Conservation (phyloP, 306 rosid genomes). For the Vicia sativa region DNA sequence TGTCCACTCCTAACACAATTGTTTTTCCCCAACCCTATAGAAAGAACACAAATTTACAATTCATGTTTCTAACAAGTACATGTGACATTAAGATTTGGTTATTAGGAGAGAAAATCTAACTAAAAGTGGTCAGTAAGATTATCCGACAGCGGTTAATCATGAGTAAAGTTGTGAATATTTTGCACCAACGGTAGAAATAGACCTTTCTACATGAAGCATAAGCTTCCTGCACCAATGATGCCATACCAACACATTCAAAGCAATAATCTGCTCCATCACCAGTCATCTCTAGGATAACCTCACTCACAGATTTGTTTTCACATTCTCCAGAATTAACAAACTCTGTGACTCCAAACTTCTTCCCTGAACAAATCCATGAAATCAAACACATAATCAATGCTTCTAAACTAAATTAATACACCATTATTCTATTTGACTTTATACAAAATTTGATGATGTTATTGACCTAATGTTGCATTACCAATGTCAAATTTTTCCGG, state of each 20-base stretch:
- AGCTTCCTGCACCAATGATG: conserved; percentile 79
- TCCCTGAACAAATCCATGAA: conserved; percentile 49
- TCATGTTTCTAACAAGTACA: not conserved
- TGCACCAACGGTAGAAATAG: not conserved
- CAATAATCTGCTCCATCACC: conserved; percentile 85
- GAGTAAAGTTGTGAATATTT: not conserved
- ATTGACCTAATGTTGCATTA: conserved; percentile 23
- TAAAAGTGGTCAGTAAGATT: not conserved
- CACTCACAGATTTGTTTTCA: conserved; percentile 66
- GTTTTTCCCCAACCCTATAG: conserved; percentile 94
- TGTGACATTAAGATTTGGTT: not conserved
- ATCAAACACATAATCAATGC: conserved; percentile 8
- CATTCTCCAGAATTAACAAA: conserved; percentile 52
- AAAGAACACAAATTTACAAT: conserved; percentile 12
- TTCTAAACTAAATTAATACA: not conserved
- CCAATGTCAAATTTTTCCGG: conserved; percentile 69
- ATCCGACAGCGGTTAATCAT: not conserved
- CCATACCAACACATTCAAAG: conserved; percentile 80
- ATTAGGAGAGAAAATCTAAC: not conserved
- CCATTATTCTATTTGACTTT: not conserved
- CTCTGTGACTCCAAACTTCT: conserved; percentile 78
- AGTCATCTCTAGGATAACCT: conserved; percentile 67
- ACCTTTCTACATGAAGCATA: conserved; percentile 82
- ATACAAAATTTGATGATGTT: not conserved
- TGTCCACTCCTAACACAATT: conserved; percentile 73